Base-by-base conservation (phyloP, 768 basidiomycete species). In the Termitomyces sp. region DNA sequence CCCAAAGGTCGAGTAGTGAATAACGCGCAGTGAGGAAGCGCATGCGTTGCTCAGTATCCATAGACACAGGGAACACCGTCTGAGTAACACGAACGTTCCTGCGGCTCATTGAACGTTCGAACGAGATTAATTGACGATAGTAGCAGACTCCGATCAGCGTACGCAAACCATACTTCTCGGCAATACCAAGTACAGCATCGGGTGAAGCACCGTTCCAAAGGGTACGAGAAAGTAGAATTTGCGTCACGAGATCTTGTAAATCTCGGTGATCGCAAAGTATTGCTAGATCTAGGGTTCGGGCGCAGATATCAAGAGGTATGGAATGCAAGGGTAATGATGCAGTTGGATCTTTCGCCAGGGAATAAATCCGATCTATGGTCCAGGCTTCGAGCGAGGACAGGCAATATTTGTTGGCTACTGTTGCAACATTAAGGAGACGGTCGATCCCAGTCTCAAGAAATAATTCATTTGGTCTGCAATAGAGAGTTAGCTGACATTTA, bases 11-110 rank as follows among this genome's bases (percentile, higher is more conserved):
- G 23, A 81, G 72, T 41, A 89, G 78, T 23, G 82, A 80, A 55
- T 79, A 70, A 61, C 84, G 83, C 2, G 88, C 88, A 20, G 79
- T 74, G 16, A 87, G 72, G 47, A 87, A 76, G 43, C 79, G 77
- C 69, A 79, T 72, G 41, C 79, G 81, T 59, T 66, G 70, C 53
- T 76, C 76, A 6, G 69, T 56, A 56, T 67, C 66, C 56, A 71
- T 70, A 13, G 64, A 65, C n/a, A 63, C 62, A 8, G 72, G 71
- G 50, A 75, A 73, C 20, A 64, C 59, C 8, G 67, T 67, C 30
- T 67, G 69, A 3, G 61, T 75, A 67, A 60, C 44, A 3, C 55
- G 36, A 66, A 57, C 71, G 62, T 54, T 72, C 69, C 50, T 69
- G 61, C 58, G 70, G 64, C 56, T 40, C 16, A 62, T 72, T 67